Percentiles rank a stretch among this genome's conserved stretches.
These are phyloP conservation scores for Boehmeria nivea DNA, from an alignment of 306 rosid genomes.

Conservation along the genomic window DNA sequence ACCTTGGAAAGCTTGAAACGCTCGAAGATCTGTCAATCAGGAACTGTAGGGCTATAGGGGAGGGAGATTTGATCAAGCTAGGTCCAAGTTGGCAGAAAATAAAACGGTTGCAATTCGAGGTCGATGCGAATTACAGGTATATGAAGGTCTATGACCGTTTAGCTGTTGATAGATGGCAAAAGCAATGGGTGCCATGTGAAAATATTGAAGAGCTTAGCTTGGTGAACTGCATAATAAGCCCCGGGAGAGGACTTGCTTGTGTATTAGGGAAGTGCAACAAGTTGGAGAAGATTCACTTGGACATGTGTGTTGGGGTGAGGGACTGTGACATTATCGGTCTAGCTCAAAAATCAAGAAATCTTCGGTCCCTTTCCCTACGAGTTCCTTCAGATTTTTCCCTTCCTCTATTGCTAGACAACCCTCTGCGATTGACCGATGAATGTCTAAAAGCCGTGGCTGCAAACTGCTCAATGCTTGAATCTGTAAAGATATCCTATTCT, in stretches of 20 bases:
- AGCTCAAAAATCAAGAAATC: conserved; percentile 55
- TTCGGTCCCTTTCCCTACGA: conserved; percentile 59
- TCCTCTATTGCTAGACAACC: conserved; percentile 54
- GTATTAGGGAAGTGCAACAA: conserved; percentile 73
- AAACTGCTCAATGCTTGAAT: conserved; percentile 73
- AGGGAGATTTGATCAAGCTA: conserved; percentile 45
- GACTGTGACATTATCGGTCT: conserved; percentile 67
- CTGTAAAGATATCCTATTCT: conserved; percentile 64
- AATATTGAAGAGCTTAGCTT: conserved; percentile 67
- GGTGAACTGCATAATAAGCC: conserved; percentile 86
- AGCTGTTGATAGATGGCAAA: conserved; percentile 82
- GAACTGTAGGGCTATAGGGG: conserved; percentile 45
- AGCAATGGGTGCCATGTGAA: conserved; percentile 68
- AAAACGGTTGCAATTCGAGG: conserved; percentile 77
- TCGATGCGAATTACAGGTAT: conserved; percentile 74
- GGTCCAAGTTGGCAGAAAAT: conserved; percentile 71
- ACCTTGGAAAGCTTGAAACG: conserved; percentile 36
- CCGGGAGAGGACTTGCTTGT: conserved; percentile 90
- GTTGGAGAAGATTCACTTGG: conserved; percentile 71
- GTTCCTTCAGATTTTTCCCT: conserved; percentile 86
- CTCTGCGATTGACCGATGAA: conserved; percentile 69
- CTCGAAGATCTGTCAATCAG: conserved; percentile 35
- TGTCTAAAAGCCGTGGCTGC: conserved; percentile 65
- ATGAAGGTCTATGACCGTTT: conserved; percentile 83
- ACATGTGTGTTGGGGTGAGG: conserved; percentile 86